Conservation (phyloP, 805 yeast genomes). For the Suhomyces vadensis region DNA sequence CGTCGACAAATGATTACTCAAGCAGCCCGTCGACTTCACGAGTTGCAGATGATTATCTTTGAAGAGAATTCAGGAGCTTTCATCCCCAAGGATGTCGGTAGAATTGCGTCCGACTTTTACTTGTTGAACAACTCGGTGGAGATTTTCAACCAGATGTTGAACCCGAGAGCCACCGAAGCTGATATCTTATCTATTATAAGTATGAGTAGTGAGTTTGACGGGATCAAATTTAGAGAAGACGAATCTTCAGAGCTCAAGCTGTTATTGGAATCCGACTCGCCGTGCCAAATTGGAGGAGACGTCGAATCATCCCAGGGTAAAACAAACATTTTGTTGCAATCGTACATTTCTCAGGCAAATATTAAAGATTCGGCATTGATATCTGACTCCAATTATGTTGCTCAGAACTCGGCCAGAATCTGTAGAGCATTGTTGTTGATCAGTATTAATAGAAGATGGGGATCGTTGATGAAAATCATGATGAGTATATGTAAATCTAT, state of each 20-base stretch:
- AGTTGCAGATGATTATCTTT: constrained; percentile 88
- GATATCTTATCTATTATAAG: constrained; percentile 86
- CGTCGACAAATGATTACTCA: constrained; percentile 72
- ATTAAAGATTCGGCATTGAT: constrained; percentile 78
- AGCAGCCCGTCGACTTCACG: constrained; percentile 83
- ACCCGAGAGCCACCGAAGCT: constrained; percentile 86
- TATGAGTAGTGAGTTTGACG: constrained; percentile 92
- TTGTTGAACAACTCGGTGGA: constrained; percentile 83
- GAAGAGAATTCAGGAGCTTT: constrained; percentile 83
- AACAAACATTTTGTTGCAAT: constrained; percentile 82
- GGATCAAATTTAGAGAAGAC: constrained; percentile 84
- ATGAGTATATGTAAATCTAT: constrained; percentile 83
- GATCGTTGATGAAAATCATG: constrained; percentile 70
- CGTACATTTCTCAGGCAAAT: constrained; percentile 74
- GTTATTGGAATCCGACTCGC: constrained; percentile 54
- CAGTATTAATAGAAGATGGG: constrained; percentile 92
- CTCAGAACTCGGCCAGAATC: constrained; percentile 92
- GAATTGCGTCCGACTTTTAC: constrained; percentile 94
- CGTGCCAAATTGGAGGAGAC: constrained; percentile 82
- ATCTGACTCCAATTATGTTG: constrained; percentile 90
- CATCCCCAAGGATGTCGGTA: constrained; percentile 83
- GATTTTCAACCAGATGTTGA: constrained; percentile 80
- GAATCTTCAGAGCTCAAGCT: constrained; percentile 72
- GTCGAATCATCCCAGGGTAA: constrained; percentile 78
- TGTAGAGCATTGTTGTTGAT: constrained; percentile 87